Base-by-base conservation (phyloP, 805 yeast species). In the Starmerella kuoi region DNA sequence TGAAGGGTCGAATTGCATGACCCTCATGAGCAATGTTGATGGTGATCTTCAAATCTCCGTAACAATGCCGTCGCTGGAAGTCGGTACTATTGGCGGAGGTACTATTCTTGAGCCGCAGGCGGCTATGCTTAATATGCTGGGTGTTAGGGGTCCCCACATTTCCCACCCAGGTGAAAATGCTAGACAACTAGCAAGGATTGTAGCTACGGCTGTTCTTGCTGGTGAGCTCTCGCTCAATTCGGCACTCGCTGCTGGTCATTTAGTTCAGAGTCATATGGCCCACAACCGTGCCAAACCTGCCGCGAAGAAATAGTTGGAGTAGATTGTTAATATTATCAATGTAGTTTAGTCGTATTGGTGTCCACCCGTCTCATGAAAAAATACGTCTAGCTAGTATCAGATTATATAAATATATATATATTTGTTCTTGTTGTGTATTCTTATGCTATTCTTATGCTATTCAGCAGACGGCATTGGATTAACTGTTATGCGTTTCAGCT, bases 11-110 rank as follows among this genome's bases (percentile, higher is more conserved):
- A 88, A 87, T 65, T 91, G 99, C 78, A 88, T 91, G 46, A 91
- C 99, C 1, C 69, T 91, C 52, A 87, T 91, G 94, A 77, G 79
- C 56, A 85, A 82, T 60, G 69, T 70, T 38, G 68, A 64, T 11
- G 98, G 95, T 12, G 83, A 84, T 57, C 71, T 91, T 58, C 79
- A 76, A 53, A 80, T 91, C 31, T 83, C 95, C 1, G 98, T 91
- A n/a, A 84, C 97, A 3, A 91, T 91, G 99, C 99, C 99, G 24
- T 84, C 93, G 23, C 85, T 91, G 54, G 99, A 91, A 66, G 98
- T 91, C 35, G 99, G 99, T 51, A 91, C 99, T 2, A 86, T 91
- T 62, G 98, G 98, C 44, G 99, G 99, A 50, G 99, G 99, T 59
- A 91, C 99, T 3, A 83, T 91, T 50, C 73, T 91, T 56, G 97